phyloP scores from a whole-genome alignment of 1,284 basidiomycete genomes.

The Chondrostereum purpureum region DNA sequence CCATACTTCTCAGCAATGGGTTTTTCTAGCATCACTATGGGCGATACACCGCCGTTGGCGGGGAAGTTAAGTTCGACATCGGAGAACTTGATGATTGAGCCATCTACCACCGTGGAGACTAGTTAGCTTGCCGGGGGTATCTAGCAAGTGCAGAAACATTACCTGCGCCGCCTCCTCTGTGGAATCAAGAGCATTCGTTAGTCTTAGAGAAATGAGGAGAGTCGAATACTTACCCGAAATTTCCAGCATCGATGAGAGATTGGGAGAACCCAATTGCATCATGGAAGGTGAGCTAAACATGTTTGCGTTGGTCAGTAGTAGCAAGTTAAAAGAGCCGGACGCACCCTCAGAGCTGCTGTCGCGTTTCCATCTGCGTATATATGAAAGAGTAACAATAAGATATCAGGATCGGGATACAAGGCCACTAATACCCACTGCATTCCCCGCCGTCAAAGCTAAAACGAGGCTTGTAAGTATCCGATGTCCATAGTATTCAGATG shows the following conservation, averaged over 20 bases:
- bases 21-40: background rate
- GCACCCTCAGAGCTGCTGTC: background rate
- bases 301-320: background rate
- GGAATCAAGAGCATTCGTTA: background rate
- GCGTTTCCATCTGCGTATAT: background rate
- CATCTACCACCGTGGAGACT: conserved; percentile 1
- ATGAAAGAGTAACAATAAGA: too few relatives aligned
- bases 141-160: background rate
- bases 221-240: background rate
- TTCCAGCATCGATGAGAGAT: background rate
- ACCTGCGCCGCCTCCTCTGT: background rate
- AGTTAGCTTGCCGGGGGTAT: background rate
- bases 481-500: background rate
- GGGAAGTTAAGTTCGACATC: background rate
- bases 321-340: too few relatives aligned
- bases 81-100: background rate
- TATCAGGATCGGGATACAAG: background rate
- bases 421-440: background rate
- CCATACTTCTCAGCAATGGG: background rate
- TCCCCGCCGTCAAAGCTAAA: background rate
- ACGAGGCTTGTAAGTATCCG: background rate
- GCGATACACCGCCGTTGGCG: background rate
- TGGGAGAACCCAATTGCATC: background rate
- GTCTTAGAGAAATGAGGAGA: background rate
- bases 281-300: background rate